These are phyloP conservation scores for carrot (Daucus carota) DNA, from an alignment of 129 eudicot genomes.

Conservation along the genomic window DH1_v3.0 NC_030384.2:43812501-43813000, in stretches of 20 bases:
- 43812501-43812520: too few species aligned
- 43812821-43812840: conserved; percentile 5
- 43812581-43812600: too few species aligned
- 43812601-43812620: too few species aligned
- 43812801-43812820: not conserved
- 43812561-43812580: too few species aligned
- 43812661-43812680: not conserved
- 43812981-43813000: not conserved
- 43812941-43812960: conserved; percentile 3
- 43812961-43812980: not conserved
- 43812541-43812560: too few species aligned
- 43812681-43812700: conserved; percentile 9
- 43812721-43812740: not conserved
- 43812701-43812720: not conserved
- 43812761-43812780: conserved; percentile 9
- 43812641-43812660: too few species aligned
- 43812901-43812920: not conserved
- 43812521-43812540: too few species aligned
- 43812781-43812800: conserved; percentile 11
- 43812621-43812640: too few species aligned
- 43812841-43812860: conserved; percentile 1
- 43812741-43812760: conserved; percentile 11
- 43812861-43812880: conserved; percentile 6
- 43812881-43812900: not conserved
- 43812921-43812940: conserved; percentile 12